Evolutionary conservation across 2,329 filamentous ascomycete species (phyloP).

Genomic region (Xylariales sp.): DNA sequence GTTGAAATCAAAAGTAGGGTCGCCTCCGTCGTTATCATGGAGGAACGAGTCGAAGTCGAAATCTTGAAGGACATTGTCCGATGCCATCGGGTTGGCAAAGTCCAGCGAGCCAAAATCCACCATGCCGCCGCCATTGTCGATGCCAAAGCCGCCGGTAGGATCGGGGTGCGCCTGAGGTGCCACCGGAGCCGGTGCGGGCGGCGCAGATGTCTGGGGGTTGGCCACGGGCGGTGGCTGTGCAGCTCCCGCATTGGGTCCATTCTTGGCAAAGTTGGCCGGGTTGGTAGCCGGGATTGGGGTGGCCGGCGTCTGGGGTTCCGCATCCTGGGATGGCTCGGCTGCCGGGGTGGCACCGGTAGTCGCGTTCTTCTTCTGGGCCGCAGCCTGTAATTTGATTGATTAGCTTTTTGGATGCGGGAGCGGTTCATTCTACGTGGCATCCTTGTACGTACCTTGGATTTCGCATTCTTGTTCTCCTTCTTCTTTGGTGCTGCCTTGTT

Average conservation of each 20-base stretch:
- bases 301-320: constrained; percentile 55
- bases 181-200: constrained; percentile 37
- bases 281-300: constrained; percentile 61
- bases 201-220: constrained; percentile 39
- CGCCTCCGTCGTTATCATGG: constrained; percentile 49
- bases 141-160: constrained; percentile 35
- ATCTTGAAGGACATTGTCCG: constrained; percentile 42
- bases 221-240: constrained; percentile 31
- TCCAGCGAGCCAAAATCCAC: constrained; percentile 29
- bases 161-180: constrained; percentile 43
- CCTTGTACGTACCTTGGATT: constrained; percentile 57
- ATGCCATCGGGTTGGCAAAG: constrained; percentile 6
- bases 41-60: constrained; percentile 68
- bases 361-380: constrained; percentile 60
- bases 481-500: constrained; percentile 76
- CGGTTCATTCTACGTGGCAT: too few relatives aligned
- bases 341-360: constrained; percentile 52
- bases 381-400: constrained; percentile 36
- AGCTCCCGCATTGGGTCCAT: constrained; percentile 37
- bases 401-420: too few relatives aligned
- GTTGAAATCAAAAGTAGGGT: constrained; percentile 50
- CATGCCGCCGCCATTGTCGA: constrained; percentile 38
- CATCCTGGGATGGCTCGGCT: constrained; percentile 50
- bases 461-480: constrained; percentile 63
- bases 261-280: constrained; percentile 42